Evolutionary conservation across 192 early-diverging fungal species (phyloP), one percentile per base, ranked within the genome.

Genomic region (Geosiphon pyriformis): DNA sequence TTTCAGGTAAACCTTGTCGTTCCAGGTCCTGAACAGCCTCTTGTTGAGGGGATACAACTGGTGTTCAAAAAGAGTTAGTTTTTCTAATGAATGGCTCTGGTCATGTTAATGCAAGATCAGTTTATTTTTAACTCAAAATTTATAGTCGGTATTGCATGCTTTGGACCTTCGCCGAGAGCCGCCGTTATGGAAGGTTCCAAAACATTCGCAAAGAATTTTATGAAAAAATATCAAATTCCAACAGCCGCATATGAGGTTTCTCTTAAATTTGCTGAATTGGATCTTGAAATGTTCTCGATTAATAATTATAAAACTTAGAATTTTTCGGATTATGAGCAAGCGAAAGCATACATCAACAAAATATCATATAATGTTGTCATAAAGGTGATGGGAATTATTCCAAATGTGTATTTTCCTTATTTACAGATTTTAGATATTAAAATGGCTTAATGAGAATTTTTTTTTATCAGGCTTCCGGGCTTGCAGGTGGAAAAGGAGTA

Each of bases 401-500:
- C 4, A 17, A n/a, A n/a, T n/a, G n/a, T n/a, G n/a, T n/a, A n/a
- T n/a, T n/a, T n/a, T n/a, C n/a, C n/a, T n/a, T n/a, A n/a, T n/a
- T n/a, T n/a, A n/a, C n/a, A n/a, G n/a, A n/a, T n/a, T n/a, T n/a
- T n/a, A n/a, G n/a, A n/a, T n/a, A n/a, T n/a, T n/a, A n/a, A n/a
- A n/a, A n/a, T n/a, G n/a, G n/a, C n/a, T n/a, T n/a, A n/a, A n/a
- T n/a, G n/a, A n/a, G n/a, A n/a, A n/a, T n/a, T n/a, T n/a, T n/a
- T n/a, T n/a, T n/a, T 66, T 23, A 2, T 70, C 15, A 84, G 76
- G 97, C 97, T 34, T 95, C 93, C 37, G 97, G 97, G 42, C 82
- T 99, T 47, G 97, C 97, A 30, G 97, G 92, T 34, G 97, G 95
- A 58, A 99, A 99, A 80, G 97, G 97, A 30, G 97, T 99, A 4